Evolutionary conservation across 306 rosid species (phyloP).

Genomic region (Inga laurina): DNA sequence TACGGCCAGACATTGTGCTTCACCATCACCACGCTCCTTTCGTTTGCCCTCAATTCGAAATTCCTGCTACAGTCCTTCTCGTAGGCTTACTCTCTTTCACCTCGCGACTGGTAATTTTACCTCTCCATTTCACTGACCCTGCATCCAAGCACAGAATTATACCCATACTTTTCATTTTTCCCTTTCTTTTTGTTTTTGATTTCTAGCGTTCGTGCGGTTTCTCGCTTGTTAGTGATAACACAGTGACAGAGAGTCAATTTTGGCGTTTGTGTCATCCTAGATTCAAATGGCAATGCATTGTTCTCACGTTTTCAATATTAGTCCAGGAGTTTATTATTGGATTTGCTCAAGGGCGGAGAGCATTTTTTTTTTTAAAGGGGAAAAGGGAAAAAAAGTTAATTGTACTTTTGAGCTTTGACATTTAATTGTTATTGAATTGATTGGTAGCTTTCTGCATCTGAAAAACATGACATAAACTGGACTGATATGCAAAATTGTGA

Average conservation of each 20-base stretch:
- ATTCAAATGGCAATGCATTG: background rate
- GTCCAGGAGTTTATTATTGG: background rate
- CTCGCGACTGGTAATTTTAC: conserved; percentile 40
- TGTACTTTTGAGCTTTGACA: background rate
- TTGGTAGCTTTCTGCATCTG: background rate
- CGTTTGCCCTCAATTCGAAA: background rate
- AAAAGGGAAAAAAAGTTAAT: background rate
- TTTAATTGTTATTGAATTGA: background rate
- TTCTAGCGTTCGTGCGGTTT: too few species aligned
- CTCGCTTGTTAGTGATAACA: background rate
- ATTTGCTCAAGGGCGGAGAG: background rate
- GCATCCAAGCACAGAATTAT: background rate
- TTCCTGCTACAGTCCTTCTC: conserved; percentile 40
- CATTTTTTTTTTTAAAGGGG: background rate
- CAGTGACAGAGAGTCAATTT: background rate
- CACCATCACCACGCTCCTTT: background rate
- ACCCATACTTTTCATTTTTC: too few species aligned
- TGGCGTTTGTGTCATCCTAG: background rate
- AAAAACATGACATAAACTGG: background rate
- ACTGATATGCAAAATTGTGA: background rate
- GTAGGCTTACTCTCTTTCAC: conserved; percentile 58
- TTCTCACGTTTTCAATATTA: background rate
- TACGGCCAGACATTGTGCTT: background rate
- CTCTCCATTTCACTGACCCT: background rate
- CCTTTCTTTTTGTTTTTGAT: background rate